Percentiles rank a stretch among this genome's conserved stretches.
These are phyloP conservation scores for Oryza glaberrima DNA, from an alignment of 176 grass and related monocot genomes.

Conservation along the genomic window DNA sequence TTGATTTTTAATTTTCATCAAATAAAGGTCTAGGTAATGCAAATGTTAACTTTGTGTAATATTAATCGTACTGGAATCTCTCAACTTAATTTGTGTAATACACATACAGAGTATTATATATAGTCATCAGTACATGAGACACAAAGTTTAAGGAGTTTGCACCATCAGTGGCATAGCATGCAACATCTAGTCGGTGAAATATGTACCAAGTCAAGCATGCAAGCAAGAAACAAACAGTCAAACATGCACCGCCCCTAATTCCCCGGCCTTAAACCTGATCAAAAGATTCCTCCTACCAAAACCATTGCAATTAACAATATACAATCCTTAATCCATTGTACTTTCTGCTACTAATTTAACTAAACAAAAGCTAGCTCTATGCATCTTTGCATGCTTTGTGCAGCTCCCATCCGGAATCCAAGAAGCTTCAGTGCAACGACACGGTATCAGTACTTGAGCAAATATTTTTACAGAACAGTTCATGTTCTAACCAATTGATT, in stretches of 20 bases:
- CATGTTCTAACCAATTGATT: neutral
- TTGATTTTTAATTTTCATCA: neutral
- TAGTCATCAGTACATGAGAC: neutral
- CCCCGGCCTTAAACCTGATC: conserved; percentile 47
- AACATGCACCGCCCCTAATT: conserved; percentile 58
- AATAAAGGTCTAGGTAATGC: neutral
- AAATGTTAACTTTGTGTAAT: neutral
- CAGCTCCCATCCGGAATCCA: conserved; percentile 35
- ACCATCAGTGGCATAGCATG: neutral
- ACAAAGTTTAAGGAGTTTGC: conserved; percentile 35
- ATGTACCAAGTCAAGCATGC: conserved; percentile 17
- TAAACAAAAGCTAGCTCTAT: neutral
- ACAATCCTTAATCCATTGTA: conserved; percentile 33
- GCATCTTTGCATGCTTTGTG: conserved; percentile 12
- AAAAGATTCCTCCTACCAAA: conserved; percentile 37
- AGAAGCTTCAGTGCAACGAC: conserved; percentile 53
- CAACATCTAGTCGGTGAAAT: conserved; percentile 50
- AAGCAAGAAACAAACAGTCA: conserved; percentile 47
- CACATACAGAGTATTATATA: neutral
- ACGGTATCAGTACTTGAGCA: conserved; percentile 18
- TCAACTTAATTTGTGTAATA: neutral
- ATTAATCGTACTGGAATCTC: conserved; percentile 5
- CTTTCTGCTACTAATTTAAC: conserved; percentile 12
- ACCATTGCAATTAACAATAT: neutral
- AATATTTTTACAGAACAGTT: conserved; percentile 18